Evolutionary conservation across 2,329 filamentous ascomycete genomes (phyloP).

Genomic region (Gliomastix tumulicola): DNA sequence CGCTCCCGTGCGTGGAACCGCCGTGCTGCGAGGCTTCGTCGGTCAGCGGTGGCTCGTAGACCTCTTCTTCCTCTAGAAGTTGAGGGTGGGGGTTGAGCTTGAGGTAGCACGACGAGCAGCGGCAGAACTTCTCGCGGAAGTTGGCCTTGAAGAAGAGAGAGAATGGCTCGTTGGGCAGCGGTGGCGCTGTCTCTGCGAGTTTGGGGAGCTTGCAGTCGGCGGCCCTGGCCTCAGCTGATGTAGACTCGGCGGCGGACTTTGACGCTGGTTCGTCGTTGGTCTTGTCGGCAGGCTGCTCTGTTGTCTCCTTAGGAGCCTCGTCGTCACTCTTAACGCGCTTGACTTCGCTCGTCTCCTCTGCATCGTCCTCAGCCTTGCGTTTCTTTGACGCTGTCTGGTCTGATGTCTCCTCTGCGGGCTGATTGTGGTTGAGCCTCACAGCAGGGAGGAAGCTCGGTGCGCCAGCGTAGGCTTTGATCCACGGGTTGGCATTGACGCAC

Average conservation of each 20-base stretch:
- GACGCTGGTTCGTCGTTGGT: neutral
- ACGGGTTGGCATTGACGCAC: slow-evolving; percentile 79
- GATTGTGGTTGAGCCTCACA: slow-evolving; percentile 39
- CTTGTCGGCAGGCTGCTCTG: neutral
- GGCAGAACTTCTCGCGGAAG: slow-evolving; percentile 80
- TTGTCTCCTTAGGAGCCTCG: slow-evolving; percentile 16
- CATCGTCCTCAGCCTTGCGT: slow-evolving; percentile 56
- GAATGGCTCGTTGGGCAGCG: slow-evolving; percentile 50
- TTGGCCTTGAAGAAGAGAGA: slow-evolving; percentile 75
- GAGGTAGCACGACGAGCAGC: slow-evolving; percentile 73
- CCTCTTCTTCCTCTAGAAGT: slow-evolving; percentile 89
- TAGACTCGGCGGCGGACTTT: neutral
- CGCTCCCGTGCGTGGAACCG: slow-evolving; percentile 61
- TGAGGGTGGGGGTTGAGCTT: slow-evolving; percentile 65
- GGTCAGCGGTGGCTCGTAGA: slow-evolving; percentile 86
- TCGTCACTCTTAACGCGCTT: slow-evolving; percentile 48
- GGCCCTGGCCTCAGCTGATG: too few species aligned
- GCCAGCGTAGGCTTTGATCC: slow-evolving; percentile 85
- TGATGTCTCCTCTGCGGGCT: slow-evolving; percentile 1
- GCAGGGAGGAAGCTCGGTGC: slow-evolving; percentile 72
- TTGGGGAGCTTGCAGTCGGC: slow-evolving; percentile 55
- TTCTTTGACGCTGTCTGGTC: slow-evolving; percentile 41
- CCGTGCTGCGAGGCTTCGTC: slow-evolving; percentile 46
- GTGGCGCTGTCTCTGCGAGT: too few species aligned
- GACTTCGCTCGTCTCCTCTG: slow-evolving; percentile 20